Evolutionary conservation across 2,329 filamentous ascomycete species (phyloP), one percentile per base, ranked within the genome.

Genomic region (Arthrocladium fulminans): DNA sequence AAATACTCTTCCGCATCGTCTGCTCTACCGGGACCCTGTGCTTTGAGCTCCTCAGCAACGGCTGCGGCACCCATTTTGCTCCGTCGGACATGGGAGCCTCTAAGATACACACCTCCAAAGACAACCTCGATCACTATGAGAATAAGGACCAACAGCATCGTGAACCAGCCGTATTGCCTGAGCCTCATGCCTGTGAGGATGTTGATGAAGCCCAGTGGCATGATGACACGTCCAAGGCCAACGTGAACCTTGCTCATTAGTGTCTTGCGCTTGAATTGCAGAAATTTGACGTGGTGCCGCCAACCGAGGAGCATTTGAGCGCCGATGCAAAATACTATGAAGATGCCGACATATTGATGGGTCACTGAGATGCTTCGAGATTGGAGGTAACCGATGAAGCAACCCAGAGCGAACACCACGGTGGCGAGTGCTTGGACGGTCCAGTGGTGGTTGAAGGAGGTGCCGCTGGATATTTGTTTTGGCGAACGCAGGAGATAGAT

Each of bases 341-440:
- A 40, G 37, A 74, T 64, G 20, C 72, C 71, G 46, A 73, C 49
- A 54, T 74, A 65, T 52, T 75, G 73, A 58, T 75, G 73, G 2
- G 66, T 58, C 7, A 71, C 65, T 51, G 55, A 64, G 63, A 67
- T 73, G 48, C 58, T 47, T 49, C 67, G 67, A 34, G 67, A 70
- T 8, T 69, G 64, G n/a, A 64, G 60, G 23, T 72, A 67, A 2
- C 69, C 72, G 2, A 72, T 56, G 0, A 58, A 62, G 24, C 69
- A 67, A 0, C 66, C 64, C 1, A 69, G 55, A 1, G 66, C 35
- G 2, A 70, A 60, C 5, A 68, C 61, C 0, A 64, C 55, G 9
- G 67, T 53, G 3, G 68, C 63, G 0, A 69, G 35, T 0, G 63
- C 56, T 35, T 70, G 69, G 12, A 68, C 57, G 0, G 64, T 60